phyloP scores from a whole-genome alignment of 306 rosid genomes.

The Amphicarpaea edgeworthii region DNA sequence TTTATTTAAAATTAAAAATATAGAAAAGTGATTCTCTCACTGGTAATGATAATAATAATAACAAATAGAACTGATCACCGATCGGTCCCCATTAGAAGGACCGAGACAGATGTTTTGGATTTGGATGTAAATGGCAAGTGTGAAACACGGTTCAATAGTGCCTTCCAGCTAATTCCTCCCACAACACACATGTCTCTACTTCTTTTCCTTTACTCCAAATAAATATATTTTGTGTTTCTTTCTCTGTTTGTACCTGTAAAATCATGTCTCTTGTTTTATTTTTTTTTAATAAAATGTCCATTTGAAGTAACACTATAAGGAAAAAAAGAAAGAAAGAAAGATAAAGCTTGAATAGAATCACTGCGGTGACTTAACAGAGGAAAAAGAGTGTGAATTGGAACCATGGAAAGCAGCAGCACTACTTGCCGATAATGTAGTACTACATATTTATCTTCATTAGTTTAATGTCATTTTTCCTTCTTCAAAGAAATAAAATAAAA shows the following conservation, averaged over 20 bases:
- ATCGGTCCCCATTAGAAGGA: not conserved
- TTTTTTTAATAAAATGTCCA: not conserved
- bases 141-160: not conserved
- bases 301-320: not conserved
- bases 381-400: not conserved
- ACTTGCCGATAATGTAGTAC: not conserved
- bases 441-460: not conserved
- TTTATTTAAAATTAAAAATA: too few species aligned
- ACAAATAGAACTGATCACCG: too few species aligned
- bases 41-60: too few species aligned
- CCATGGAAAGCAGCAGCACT: not conserved
- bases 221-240: not conserved
- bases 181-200: not conserved
- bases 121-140: not conserved
- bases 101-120: not conserved
- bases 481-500: not conserved
- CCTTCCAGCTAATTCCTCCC: not conserved
- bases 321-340: not conserved
- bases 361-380: not conserved
- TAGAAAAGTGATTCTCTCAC: too few species aligned
- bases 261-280: not conserved
- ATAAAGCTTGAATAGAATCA: not conserved
- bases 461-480: not conserved
- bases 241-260: not conserved
- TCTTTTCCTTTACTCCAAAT: not conserved